Conservation (phyloP, 73 alveolate species). For the Paramecium tetraurelia region DNA sequence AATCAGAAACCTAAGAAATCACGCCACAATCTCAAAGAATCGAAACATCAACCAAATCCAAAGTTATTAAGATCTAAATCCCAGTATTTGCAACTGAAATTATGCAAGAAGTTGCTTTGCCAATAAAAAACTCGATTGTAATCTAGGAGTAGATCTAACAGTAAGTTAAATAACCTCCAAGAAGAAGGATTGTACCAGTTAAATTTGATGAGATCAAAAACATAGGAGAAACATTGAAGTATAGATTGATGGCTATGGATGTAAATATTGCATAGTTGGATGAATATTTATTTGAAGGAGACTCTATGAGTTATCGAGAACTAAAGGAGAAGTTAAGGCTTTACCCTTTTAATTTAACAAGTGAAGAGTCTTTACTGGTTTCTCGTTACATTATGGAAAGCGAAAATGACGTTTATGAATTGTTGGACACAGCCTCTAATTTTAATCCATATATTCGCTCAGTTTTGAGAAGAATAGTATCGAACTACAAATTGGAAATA, state of each 20-base stretch:
- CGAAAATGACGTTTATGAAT: neutral
- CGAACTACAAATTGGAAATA: neutral
- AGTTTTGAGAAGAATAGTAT: neutral
- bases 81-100: neutral
- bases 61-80: neutral
- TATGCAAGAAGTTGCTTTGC: neutral
- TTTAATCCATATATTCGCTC: neutral
- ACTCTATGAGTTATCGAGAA: neutral
- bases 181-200: neutral
- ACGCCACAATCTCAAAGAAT: neutral
- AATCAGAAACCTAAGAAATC: neutral
- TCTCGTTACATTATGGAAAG: neutral
- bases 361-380: neutral
- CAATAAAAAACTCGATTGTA: neutral
- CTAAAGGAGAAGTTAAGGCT: neutral
- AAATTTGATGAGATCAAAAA: neutral
- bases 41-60: neutral
- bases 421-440: neutral
- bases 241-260: constrained; percentile 35
- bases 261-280: neutral
- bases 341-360: neutral
- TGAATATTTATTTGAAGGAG: constrained; percentile 17
- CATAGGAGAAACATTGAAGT: neutral
- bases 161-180: neutral
- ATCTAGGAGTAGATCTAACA: neutral